A percentile compares a stretch with the other conserved stretches of the same genome.
Evolutionary conservation across 805 yeast species (phyloP).

Genomic region (Monosporozyma siamensis): DNA sequence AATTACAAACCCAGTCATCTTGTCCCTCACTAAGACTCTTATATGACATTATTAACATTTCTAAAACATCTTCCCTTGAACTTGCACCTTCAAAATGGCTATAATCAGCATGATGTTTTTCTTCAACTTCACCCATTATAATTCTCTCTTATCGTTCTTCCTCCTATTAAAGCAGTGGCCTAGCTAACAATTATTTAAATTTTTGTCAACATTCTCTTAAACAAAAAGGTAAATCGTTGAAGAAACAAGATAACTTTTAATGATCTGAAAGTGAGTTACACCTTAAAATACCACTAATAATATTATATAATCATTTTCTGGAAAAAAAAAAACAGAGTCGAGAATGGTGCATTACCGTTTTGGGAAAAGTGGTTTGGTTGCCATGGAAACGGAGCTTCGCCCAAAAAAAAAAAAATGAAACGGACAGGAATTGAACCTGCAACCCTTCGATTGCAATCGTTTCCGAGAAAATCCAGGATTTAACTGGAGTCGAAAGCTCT

Average conservation of each 20-base stretch:
- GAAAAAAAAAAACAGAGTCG: background rate
- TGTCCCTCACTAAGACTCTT: slow-evolving; percentile 55
- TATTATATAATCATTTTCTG: background rate
- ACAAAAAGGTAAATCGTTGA: no score
- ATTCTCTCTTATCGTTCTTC: background rate
- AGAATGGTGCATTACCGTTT: background rate
- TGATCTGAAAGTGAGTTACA: no score
- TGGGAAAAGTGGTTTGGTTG: background rate
- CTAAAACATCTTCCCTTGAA: slow-evolving; percentile 46
- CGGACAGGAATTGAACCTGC: slow-evolving; percentile 74
- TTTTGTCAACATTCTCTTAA: no score
- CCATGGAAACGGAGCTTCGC: background rate
- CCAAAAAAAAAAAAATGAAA: slow-evolving; percentile 34
- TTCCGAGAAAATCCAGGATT: slow-evolving; percentile 23
- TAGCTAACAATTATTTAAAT: no score
- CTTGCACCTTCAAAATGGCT: slow-evolving; percentile 38
- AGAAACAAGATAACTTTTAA: no score
- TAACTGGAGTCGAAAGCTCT: slow-evolving; percentile 59
- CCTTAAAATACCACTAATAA: no score
- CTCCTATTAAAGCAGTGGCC: no score
- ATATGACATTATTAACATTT: slow-evolving; percentile 50
- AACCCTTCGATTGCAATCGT: slow-evolving; percentile 47
- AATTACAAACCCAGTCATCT: slow-evolving; percentile 79
- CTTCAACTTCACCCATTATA: slow-evolving; percentile 5
- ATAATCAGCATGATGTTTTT: slow-evolving; percentile 64